These are phyloP conservation scores for Trichomonas vaginalis DNA, from an alignment of 208 protist species.

Conservation along the genomic window DNA sequence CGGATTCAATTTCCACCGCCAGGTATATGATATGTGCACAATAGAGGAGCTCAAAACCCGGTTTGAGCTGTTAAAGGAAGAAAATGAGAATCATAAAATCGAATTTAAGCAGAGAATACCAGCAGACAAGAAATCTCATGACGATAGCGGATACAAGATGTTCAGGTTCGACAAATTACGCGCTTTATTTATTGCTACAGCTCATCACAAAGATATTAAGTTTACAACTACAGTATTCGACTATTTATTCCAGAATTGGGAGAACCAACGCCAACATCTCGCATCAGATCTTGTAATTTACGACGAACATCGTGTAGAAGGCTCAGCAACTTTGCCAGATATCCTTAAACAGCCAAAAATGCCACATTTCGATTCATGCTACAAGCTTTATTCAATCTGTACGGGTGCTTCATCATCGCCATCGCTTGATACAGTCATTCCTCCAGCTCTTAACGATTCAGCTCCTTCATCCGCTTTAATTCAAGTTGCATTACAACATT, in stretches of 20 bases:
- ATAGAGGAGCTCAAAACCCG: background rate
- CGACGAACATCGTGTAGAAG: background rate
- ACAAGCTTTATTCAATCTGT: background rate
- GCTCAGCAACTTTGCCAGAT: background rate
- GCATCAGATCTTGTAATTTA: background rate
- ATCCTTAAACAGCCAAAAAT: background rate
- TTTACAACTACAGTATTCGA: background rate
- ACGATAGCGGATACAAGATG: background rate
- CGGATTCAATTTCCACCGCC: background rate
- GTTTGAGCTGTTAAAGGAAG: background rate
- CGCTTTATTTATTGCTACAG: background rate
- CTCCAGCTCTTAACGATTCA: background rate
- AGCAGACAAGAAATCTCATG: background rate
- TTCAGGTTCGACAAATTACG: background rate
- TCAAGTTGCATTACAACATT: background rate
- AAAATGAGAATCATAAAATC: background rate
- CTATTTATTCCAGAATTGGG: background rate
- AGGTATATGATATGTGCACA: background rate
- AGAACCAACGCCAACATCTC: background rate
- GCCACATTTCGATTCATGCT: background rate
- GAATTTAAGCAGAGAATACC: background rate
- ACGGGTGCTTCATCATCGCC: slow-evolving; percentile 2
- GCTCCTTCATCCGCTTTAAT: background rate
- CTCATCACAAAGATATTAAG: background rate
- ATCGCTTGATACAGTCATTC: background rate